Evolutionary conservation across 75 land plant genomes (phyloP).

Genomic region (Selaginella moellendorffii): DNA sequence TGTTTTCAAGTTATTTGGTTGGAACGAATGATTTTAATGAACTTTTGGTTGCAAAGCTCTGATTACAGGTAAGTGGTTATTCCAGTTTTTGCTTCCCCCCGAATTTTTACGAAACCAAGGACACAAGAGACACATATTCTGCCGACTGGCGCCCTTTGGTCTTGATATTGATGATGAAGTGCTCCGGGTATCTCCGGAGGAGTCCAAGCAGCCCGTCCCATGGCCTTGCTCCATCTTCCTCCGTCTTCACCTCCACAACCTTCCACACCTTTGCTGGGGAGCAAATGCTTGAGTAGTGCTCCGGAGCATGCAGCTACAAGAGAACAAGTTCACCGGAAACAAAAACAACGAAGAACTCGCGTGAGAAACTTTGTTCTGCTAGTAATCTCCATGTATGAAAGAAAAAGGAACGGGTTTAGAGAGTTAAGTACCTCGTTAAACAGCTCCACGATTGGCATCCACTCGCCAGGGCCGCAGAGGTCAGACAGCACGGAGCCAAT

Average conservation of each 20-base stretch:
- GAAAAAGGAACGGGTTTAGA: background rate
- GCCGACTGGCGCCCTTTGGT: slow-evolving; percentile 55
- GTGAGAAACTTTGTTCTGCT: too few species aligned
- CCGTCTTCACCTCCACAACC: slow-evolving; percentile 18
- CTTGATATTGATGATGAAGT: slow-evolving; percentile 86
- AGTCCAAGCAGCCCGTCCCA: slow-evolving; percentile 74
- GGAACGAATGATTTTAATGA: too few species aligned
- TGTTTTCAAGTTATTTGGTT: too few species aligned
- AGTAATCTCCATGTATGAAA: too few species aligned
- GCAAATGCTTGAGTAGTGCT: slow-evolving; percentile 52
- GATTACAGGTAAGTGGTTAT: too few species aligned
- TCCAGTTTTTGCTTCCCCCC: too few species aligned
- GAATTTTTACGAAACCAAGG: slow-evolving; percentile 45
- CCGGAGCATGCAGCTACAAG: slow-evolving; percentile 31
- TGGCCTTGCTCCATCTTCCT: slow-evolving; percentile 43
- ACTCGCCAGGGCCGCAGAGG: slow-evolving; percentile 95
- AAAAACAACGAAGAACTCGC: too few species aligned
- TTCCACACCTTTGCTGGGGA: slow-evolving; percentile 63
- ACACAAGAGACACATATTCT: slow-evolving; percentile 84
- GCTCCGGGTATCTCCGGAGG: slow-evolving; percentile 71
- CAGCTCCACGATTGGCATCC: slow-evolving; percentile 94
- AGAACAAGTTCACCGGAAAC: too few species aligned
- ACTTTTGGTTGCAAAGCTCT: too few species aligned
- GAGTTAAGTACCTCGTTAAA: slow-evolving; percentile 45
- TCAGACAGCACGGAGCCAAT: slow-evolving; percentile 87